phyloP scores from a whole-genome alignment of 2,329 filamentous ascomycete genomes.

The Rachicladosporium sp. region DNA sequence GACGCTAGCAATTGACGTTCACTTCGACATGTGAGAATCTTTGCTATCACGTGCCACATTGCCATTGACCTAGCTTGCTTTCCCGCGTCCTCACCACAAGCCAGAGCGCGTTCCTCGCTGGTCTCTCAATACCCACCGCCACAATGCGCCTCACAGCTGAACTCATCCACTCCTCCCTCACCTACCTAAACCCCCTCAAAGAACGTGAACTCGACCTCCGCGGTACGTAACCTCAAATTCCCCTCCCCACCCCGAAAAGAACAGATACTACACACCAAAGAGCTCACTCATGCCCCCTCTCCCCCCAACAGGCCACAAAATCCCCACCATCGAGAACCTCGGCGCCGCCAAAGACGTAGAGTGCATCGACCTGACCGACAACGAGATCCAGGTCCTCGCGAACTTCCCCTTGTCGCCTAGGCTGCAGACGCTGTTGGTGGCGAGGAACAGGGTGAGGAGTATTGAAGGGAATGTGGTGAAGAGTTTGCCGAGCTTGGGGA shows the following conservation, averaged over 20 bases:
- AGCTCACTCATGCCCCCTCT: constrained; percentile 33
- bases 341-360: constrained; percentile 93
- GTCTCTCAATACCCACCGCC: constrained; percentile 7
- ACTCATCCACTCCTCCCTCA: constrained; percentile 85
- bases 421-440: constrained; percentile 74
- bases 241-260: constrained; percentile 57
- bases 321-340: constrained; percentile 93
- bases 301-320: constrained; percentile 74
- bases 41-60: too few relatives aligned
- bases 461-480: constrained; percentile 66
- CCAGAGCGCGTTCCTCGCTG: not conserved
- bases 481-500: constrained; percentile 69
- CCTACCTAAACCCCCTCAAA: constrained; percentile 96
- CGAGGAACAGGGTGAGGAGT: constrained; percentile 72
- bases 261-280: constrained; percentile 79
- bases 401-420: constrained; percentile 91
- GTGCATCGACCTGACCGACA: constrained; percentile 96
- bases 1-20: too few relatives aligned
- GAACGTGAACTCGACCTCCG: constrained; percentile 97
- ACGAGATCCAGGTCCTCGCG: constrained; percentile 77
- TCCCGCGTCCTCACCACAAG: not conserved
- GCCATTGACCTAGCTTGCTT: too few relatives aligned
- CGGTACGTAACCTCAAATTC: constrained; percentile 58
- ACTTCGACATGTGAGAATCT: too few relatives aligned
- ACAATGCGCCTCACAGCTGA: constrained; percentile 90